Base-by-base conservation (phyloP, 805 yeast genomes). In the Blastobotrys peoriensis region DNA sequence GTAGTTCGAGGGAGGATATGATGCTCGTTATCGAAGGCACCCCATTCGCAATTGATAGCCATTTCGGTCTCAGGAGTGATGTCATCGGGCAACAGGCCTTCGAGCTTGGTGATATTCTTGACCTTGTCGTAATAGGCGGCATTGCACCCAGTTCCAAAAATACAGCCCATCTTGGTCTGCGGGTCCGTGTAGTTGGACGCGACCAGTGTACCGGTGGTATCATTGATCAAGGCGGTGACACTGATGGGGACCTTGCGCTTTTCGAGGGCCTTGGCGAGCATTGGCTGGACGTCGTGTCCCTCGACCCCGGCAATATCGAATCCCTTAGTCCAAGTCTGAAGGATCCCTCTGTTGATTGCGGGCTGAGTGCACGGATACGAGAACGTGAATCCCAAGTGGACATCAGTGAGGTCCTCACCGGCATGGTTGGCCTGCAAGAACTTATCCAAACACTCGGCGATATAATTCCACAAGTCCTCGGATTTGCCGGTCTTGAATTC, bases 21-120 rank as follows among this genome's bases (percentile, higher is more conserved):
- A 60, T 83, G 94, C 67, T 87, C 96, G 63, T 87, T 89, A 66
- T 91, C 98, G 63, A 91, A 91, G 4, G 97, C 91, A 60, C 98
- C 98, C 70, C 91, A 91, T 71, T 91, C 98, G 74, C 97, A 88
- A 75, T 91, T 91, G 65, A 91, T 91, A 44, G 96, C 96, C 95
- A 91, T 89, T 51, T 83, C 80, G 36, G 83, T 74, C 40, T 76
- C 76, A 4, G 61, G 65, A 33, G 76, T 61, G 55, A 87, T 75
- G 61, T 86, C 96, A 36, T 66, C 69, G 23, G 79, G 74, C 44
- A 83, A 64, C 56, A 67, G 69, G 48, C 93, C 95, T 57, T 78
- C 79, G 56, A 91, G 74, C 71, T 91, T 91, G 52, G 89, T 91
- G 57, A 91, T 78, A 57, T 78, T 78, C 42, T 71, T 65, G 43